Percentiles rank a stretch among this genome's conserved stretches.
Evolutionary conservation across 306 rosid genomes (phyloP).

Genomic region (Corylus heterophylla): DNA sequence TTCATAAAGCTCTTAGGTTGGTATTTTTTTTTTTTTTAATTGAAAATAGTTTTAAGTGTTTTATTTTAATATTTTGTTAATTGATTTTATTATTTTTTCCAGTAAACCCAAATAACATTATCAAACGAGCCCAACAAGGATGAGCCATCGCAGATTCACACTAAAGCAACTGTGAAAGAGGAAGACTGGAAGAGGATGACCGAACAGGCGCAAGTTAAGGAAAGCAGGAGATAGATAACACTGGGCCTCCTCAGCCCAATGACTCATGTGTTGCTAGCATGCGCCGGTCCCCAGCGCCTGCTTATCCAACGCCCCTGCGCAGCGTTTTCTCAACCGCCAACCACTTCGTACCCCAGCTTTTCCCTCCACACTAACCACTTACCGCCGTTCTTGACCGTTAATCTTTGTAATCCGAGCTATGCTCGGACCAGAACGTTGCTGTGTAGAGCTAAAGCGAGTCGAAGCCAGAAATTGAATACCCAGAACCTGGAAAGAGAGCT

Average conservation of each 20-base stretch:
- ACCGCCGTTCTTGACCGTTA: constrained; percentile 25
- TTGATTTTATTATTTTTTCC: no score
- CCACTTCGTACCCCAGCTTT: constrained; percentile 20
- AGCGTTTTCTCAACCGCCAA: constrained; percentile 31
- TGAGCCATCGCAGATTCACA: no score
- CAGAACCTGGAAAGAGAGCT: constrained; percentile 29
- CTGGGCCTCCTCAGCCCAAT: not conserved
- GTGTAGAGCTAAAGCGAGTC: constrained; percentile 26
- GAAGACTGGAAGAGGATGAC: not conserved
- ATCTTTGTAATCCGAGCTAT: constrained; percentile 5
- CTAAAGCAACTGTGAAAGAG: not conserved
- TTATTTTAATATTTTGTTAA: no score
- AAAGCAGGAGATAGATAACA: not conserved
- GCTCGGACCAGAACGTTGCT: constrained; percentile 14
- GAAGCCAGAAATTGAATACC: constrained; percentile 25
- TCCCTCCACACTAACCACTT: constrained; percentile 27
- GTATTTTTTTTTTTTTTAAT: no score
- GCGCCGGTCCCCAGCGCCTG: constrained; percentile 30
- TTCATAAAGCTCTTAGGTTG: no score
- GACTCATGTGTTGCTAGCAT: not conserved
- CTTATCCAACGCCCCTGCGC: constrained; percentile 36
- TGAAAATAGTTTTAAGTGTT: no score
- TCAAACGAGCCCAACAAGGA: no score
- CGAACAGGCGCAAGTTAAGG: not conserved
- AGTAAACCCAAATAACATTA: no score